These are phyloP conservation scores for Pseudogymnoascus sp. DNA, from an alignment of 2,329 filamentous ascomycete species.

Conservation along the genomic window DNA sequence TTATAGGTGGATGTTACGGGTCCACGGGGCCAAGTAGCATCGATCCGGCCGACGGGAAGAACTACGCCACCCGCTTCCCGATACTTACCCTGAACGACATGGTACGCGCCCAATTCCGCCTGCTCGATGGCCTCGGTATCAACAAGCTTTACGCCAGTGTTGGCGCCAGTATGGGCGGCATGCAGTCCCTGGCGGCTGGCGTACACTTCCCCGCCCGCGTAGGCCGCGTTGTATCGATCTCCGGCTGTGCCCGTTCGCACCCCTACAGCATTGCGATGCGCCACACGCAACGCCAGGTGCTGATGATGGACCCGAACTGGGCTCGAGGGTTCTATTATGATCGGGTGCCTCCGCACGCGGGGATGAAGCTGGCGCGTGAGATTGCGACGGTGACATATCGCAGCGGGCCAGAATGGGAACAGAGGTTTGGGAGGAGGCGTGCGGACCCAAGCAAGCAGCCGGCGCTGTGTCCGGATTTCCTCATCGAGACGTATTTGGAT, in stretches of 20 bases:
- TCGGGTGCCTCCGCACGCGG: constrained; percentile 78
- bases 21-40: constrained; percentile 84
- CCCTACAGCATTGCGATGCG: constrained; percentile 99
- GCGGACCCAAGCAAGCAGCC: constrained; percentile 82
- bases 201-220: constrained; percentile 77
- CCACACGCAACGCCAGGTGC: constrained; percentile 90
- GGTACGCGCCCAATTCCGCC: constrained; percentile 88
- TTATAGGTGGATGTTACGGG: constrained; percentile 91
- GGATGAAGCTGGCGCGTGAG: constrained; percentile 96
- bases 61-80: constrained; percentile 89
- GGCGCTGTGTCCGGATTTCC: constrained; percentile 90
- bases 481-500: constrained; percentile 97
- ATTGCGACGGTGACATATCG: constrained; percentile 97
- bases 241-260: constrained; percentile 87
- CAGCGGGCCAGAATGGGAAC: constrained; percentile 95
- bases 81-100: constrained; percentile 96
- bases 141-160: constrained; percentile 81
- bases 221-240: constrained; percentile 76
- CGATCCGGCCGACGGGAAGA: constrained; percentile 79
- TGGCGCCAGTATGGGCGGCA: constrained; percentile 95
- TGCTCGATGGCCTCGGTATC: constrained; percentile 74
- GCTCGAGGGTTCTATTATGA: constrained; percentile 91
- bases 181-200: constrained; percentile 88
- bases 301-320: constrained; percentile 99
- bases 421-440: constrained; percentile 78